These are phyloP conservation scores for Elaphomyces granulatus DNA, from an alignment of 495 filamentous ascomycete genomes.

Conservation along the genomic window DNA sequence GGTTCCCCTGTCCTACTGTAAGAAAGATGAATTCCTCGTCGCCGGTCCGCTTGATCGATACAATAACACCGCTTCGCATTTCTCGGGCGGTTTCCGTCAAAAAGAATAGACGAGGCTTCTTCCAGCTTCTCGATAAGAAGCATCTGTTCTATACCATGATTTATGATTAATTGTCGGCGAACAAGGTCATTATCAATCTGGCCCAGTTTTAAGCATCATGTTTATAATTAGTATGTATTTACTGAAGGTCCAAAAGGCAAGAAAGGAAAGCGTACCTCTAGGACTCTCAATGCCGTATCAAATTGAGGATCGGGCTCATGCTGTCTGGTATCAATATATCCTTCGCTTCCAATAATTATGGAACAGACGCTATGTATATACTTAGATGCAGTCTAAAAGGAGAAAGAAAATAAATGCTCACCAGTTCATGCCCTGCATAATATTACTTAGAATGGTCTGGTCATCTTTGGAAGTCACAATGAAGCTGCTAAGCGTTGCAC, in stretches of 20 bases:
- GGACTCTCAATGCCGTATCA: constrained; percentile 61
- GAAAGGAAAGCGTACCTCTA: constrained; percentile 43
- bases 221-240: constrained; percentile 5
- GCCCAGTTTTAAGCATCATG: constrained; percentile 3
- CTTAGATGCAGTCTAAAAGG: constrained; percentile 9
- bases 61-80: constrained; percentile 63
- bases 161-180: constrained; percentile 69
- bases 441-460: constrained; percentile 39
- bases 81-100: constrained; percentile 39
- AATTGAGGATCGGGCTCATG: constrained; percentile 60
- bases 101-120: constrained; percentile 57
- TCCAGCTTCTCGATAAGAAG: constrained; percentile 54
- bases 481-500: constrained; percentile 52
- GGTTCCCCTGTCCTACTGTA: constrained; percentile 40
- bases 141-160: constrained; percentile 67
- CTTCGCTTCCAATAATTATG: constrained; percentile 50
- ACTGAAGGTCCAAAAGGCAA: neutral
- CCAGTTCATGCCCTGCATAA: constrained; percentile 49
- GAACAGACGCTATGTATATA: constrained; percentile 34
- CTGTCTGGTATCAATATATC: constrained; percentile 42
- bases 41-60: constrained; percentile 41
- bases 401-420: constrained; percentile 13
- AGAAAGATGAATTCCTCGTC: constrained; percentile 49
- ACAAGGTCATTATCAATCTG: constrained; percentile 68
- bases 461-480: constrained; percentile 65